Percentiles rank a stretch among this genome's conserved stretches.
Evolutionary conservation across 2,329 filamentous ascomycete species (phyloP).

Genomic region (Cylindrodendrum hubeiense): DNA sequence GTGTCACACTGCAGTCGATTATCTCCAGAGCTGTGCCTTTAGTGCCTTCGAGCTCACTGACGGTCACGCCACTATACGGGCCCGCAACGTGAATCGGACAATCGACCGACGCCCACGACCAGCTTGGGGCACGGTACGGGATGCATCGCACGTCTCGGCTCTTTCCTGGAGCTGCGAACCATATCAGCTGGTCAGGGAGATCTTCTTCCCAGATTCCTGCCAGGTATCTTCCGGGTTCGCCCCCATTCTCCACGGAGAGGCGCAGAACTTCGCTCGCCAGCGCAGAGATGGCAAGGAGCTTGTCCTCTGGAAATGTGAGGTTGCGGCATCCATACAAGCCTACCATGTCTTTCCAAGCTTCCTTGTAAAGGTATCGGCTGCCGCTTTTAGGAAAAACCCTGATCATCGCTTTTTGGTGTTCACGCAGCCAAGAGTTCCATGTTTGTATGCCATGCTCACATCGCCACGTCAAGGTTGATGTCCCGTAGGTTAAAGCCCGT

Average conservation of each 20-base stretch:
- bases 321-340: not conserved
- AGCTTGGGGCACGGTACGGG: too few species aligned
- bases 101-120: too few species aligned
- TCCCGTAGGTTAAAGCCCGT: slow-evolving; percentile 7
- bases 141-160: not conserved
- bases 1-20: too few species aligned
- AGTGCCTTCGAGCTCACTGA: too few species aligned
- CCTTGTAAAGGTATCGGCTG: not conserved
- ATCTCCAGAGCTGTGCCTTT: too few species aligned
- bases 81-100: too few species aligned
- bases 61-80: too few species aligned
- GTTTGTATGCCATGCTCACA: slow-evolving; percentile 3
- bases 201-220: not conserved
- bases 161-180: not conserved
- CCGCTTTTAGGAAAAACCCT: not conserved
- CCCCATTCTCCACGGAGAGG: not conserved
- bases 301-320: slow-evolving; percentile 7
- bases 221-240: not conserved
- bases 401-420: not conserved
- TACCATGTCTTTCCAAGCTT: slow-evolving; percentile 6
- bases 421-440: slow-evolving; percentile 1
- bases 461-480: slow-evolving; percentile 9
- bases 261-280: not conserved
- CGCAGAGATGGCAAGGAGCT: slow-evolving; percentile 1
- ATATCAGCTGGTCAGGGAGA: not conserved